A percentile compares a stretch with the other conserved stretches of the same genome.
Evolutionary conservation across 2,329 filamentous ascomycete genomes (phyloP).

Genomic region (Karstenula rhodostoma): DNA sequence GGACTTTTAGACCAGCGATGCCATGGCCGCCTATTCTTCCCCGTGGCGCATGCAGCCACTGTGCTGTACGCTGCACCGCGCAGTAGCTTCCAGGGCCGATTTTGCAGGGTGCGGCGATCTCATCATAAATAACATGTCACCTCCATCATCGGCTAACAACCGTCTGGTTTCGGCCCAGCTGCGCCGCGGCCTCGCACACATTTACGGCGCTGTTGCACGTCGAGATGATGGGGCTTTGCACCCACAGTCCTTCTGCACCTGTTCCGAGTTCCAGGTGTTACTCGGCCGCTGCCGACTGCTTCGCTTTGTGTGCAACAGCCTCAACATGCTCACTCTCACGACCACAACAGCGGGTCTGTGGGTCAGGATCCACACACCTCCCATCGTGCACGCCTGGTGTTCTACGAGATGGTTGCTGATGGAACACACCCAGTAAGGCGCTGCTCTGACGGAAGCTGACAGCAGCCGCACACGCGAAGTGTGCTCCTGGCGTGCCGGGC

Average conservation of each 20-base stretch:
- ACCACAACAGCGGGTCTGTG: neutral
- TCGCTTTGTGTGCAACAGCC: conserved; percentile 14
- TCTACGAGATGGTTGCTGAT: neutral
- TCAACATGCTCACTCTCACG: neutral
- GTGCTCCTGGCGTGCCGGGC: neutral
- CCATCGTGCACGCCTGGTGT: neutral
- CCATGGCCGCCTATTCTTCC: conserved; percentile 10
- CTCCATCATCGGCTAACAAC: conserved; percentile 12
- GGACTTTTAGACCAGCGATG: conserved; percentile 9
- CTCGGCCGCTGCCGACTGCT: conserved; percentile 7
- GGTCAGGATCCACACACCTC: neutral
- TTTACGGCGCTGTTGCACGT: conserved; percentile 8
- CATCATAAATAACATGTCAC: conserved; percentile 13
- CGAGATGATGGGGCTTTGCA: conserved; percentile 5
- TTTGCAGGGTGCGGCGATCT: conserved; percentile 8
- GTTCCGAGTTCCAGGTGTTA: neutral
- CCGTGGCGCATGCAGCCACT: neutral
- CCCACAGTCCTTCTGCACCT: neutral
- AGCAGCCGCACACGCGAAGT: neutral
- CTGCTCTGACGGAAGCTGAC: conserved; percentile 4
- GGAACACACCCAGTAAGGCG: neutral
- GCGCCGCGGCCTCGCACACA: conserved; percentile 17
- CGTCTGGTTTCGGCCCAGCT: conserved; percentile 18
- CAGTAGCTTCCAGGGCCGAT: neutral
- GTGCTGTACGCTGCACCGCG: conserved; percentile 3